These are phyloP conservation scores for Paratinospora sagittata DNA, from an alignment of 164 flowering plant species.

Conservation along the genomic window DNA sequence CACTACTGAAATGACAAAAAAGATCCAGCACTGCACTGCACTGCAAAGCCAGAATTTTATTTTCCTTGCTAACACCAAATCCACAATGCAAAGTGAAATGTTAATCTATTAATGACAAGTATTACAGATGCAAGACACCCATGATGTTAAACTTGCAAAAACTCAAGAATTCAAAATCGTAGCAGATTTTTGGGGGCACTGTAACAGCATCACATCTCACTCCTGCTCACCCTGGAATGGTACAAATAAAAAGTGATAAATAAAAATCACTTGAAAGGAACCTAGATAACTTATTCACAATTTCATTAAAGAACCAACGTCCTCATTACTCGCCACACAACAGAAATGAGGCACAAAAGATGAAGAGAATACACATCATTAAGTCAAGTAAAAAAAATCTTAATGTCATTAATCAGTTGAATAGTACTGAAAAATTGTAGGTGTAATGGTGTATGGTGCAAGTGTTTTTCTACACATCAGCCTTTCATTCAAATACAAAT, in stretches of 20 bases:
- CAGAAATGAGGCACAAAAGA: not conserved
- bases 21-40: not conserved
- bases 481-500: too few species aligned
- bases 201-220: slow-evolving; percentile 9
- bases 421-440: not conserved
- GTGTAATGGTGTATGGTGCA: too few species aligned
- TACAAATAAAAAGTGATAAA: not conserved
- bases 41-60: slow-evolving; percentile 1
- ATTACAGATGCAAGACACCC: slow-evolving; percentile 1
- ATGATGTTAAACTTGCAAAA: not conserved
- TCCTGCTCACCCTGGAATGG: slow-evolving; percentile 14
- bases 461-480: too few species aligned
- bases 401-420: not conserved
- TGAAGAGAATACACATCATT: not conserved
- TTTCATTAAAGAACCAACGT: too few species aligned
- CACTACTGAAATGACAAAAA: not conserved
- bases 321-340: not conserved
- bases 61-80: not conserved
- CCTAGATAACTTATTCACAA: too few species aligned
- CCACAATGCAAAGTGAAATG: not conserved
- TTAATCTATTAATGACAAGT: not conserved
- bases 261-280: not conserved
- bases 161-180: not conserved
- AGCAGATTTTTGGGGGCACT: not conserved
- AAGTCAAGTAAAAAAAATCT: not conserved